Percentiles rank a stretch among this genome's conserved stretches.
These are phyloP conservation scores for Lotus japonicus DNA, from an alignment of 306 rosid genomes.

Conservation along the genomic window DNA sequence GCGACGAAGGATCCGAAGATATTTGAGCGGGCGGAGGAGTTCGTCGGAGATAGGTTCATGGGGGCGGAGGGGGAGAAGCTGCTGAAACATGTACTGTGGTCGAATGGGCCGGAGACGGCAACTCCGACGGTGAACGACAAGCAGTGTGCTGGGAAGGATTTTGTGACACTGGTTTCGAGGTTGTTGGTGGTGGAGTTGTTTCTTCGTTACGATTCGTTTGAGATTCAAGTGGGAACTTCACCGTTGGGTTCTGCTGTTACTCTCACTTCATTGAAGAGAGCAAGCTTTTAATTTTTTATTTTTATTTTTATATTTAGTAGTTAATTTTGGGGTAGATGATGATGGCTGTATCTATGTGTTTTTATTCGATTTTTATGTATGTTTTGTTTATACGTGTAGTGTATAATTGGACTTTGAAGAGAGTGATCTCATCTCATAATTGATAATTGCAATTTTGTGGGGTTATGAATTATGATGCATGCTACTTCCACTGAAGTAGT, in stretches of 20 bases:
- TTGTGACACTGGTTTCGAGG: conserved; percentile 50
- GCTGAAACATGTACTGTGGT: conserved; percentile 78
- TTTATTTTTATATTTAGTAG: not conserved
- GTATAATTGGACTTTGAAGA: not conserved
- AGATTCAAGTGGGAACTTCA: conserved; percentile 56
- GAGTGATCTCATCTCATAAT: not conserved
- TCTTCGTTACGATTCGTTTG: conserved; percentile 74
- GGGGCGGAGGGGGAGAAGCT: conserved; percentile 79
- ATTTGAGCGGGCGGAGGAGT: conserved; percentile 57
- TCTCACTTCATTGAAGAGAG: conserved; percentile 66
- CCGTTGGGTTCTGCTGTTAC: conserved; percentile 64
- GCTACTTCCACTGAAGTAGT: too few species aligned
- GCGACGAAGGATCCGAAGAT: conserved; percentile 82
- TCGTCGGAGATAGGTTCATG: conserved; percentile 66
- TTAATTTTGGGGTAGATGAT: not conserved
- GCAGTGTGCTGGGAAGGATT: conserved; percentile 88
- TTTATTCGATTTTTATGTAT: not conserved
- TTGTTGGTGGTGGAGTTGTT: conserved; percentile 67
- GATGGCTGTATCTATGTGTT: not conserved
- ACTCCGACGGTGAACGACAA: conserved; percentile 45
- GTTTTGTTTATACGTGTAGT: not conserved
- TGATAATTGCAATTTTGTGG: too few species aligned
- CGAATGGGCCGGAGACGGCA: conserved; percentile 71
- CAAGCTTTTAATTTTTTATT: conserved; percentile 41
- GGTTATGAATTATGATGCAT: too few species aligned